A percentile compares a stretch with the other conserved stretches of the same genome.
Evolutionary conservation across 2,329 filamentous ascomycete genomes (phyloP).

Genomic region (Neofusicoccum ribis): DNA sequence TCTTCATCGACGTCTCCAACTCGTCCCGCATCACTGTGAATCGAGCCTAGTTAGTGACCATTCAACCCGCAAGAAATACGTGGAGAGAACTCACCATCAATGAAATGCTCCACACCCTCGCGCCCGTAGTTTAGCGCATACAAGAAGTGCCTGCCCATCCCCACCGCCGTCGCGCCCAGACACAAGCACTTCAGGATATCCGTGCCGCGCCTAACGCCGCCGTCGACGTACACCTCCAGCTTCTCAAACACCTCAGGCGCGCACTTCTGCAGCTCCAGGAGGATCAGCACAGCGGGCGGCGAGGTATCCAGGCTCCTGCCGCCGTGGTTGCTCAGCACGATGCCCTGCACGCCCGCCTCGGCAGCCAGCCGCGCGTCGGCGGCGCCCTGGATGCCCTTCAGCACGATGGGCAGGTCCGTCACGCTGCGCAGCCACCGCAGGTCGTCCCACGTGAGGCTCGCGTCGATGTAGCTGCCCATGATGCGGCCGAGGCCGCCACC

Average conservation of each 20-base stretch:
- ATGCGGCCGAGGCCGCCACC: constrained; percentile 58
- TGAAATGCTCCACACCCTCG: constrained; percentile 36
- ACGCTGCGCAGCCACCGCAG: constrained; percentile 38
- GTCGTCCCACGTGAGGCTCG: constrained; percentile 53
- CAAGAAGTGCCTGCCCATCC: constrained; percentile 39
- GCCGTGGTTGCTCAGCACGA: constrained; percentile 54
- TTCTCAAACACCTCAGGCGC: constrained; percentile 38
- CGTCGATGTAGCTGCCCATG: constrained; percentile 61
- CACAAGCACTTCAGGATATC: constrained; percentile 43
- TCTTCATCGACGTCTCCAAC: constrained; percentile 65
- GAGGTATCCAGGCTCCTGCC: constrained; percentile 52
- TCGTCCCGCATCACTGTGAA: constrained; percentile 53
- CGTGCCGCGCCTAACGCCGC: constrained; percentile 39
- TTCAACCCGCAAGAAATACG: background rate
- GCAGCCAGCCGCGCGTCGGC: constrained; percentile 46
- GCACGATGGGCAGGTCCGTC: constrained; percentile 37
- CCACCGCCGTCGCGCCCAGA: constrained; percentile 41
- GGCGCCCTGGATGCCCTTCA: constrained; percentile 44
- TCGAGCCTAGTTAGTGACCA: background rate
- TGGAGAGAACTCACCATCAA: constrained; percentile 34
- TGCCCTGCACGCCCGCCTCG: constrained; percentile 45
- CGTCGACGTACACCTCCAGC: constrained; percentile 40
- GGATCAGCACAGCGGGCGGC: constrained; percentile 37
- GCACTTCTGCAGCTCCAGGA: constrained; percentile 40
- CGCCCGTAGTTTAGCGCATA: constrained; percentile 41